Base-by-base conservation (phyloP, 2,329 filamentous ascomycete species). In the Aspergillus latus region DNA sequence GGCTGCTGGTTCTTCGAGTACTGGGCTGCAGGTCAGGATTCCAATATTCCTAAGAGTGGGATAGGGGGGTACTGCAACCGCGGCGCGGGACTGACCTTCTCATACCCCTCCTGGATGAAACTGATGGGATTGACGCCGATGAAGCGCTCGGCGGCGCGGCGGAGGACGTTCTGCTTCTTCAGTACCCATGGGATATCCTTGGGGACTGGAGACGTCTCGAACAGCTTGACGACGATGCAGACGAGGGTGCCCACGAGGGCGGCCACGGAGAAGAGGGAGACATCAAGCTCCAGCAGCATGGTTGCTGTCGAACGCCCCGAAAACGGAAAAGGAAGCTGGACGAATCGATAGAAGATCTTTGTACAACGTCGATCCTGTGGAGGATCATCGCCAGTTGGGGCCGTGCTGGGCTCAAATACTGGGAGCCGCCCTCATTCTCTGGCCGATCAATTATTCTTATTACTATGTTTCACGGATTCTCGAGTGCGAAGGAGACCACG, bases 61-160 rank as follows among this genome's bases (percentile, higher is more conserved):
- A 21, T 21, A 21, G 16, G 16, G 16, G 16, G 16, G 16, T 2
- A 21, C 16, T 21, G 16, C 34, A 37, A 13, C 11, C 16, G 1
- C 10, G 8, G 10, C 15, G 7, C 3, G 30, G 10, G n/a, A 49
- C 48, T n/a, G 43, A 57, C 54, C 54, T 57, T 52, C 46, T 59
- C 37, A 15, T 59, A 59, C 9, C 58, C 58, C 16, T 59, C 54
- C 16, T 57, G 51, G 40, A 57, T 59, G 48, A 59, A 59, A 2
- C 28, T 21, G 29, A 59, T 54, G 32, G 58, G 58, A 5, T 59
- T 59, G 43, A 57, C 55, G 2, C 58, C 54, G 29, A 59, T 43
- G 32, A 59, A 57, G 21, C 58, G 58, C 46, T 59, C 58, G 5
- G 51, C 43, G 13, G 58, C 58, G 26, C 58, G 58, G 5, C 45